A percentile compares a stretch with the other conserved stretches of the same genome.
phyloP scores from a whole-genome alignment of 805 yeast genomes.

The Komagataella pastoris region DNA sequence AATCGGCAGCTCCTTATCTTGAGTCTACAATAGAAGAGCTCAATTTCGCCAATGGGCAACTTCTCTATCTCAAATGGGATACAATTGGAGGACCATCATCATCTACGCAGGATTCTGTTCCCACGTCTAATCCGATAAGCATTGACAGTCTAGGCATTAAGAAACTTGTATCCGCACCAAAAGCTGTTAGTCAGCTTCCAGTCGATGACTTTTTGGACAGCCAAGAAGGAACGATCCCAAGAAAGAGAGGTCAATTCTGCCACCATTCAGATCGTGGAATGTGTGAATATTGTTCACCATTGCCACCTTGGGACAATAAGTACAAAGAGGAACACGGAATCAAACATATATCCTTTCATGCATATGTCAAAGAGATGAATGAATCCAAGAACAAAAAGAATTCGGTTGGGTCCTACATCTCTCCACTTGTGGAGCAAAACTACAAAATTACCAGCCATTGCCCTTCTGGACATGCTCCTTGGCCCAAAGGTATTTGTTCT shows the following conservation, averaged over 20 bases:
- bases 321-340: slow-evolving; percentile 66
- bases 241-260: slow-evolving; percentile 54
- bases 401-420: slow-evolving; percentile 53
- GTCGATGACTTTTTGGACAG: slow-evolving; percentile 58
- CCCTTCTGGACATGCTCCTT: slow-evolving; percentile 74
- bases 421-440: slow-evolving; percentile 65
- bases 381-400: slow-evolving; percentile 50
- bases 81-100: slow-evolving; percentile 3
- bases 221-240: slow-evolving; percentile 57
- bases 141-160: background rate
- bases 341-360: slow-evolving; percentile 82
- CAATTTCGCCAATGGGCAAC: slow-evolving; percentile 47
- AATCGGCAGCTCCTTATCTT: slow-evolving; percentile 6
- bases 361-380: slow-evolving; percentile 63
- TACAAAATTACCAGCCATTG: slow-evolving; percentile 56
- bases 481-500: slow-evolving; percentile 92
- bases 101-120: background rate
- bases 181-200: slow-evolving; percentile 29
- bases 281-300: slow-evolving; percentile 95
- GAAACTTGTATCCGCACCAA: background rate
- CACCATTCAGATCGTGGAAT: slow-evolving; percentile 87
- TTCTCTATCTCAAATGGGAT: slow-evolving; percentile 31
- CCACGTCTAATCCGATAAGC: background rate
- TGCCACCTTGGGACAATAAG: slow-evolving; percentile 86
- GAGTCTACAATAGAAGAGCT: slow-evolving; percentile 22